Percentiles rank a stretch among this genome's conserved stretches.
Evolutionary conservation across 768 basidiomycete genomes (phyloP).

Genomic region (Stropharia rugosoannulata): DNA sequence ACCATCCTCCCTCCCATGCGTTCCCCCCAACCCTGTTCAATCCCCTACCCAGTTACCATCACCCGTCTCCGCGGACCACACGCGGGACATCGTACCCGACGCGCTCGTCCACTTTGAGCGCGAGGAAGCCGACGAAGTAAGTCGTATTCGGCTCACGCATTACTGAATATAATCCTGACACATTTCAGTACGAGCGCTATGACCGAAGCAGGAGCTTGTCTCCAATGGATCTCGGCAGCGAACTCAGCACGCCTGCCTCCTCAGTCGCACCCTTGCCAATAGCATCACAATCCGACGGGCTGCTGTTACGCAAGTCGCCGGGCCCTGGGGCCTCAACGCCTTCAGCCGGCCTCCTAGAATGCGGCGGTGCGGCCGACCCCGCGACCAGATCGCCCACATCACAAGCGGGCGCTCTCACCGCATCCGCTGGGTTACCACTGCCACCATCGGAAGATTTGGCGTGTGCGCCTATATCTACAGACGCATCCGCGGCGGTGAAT

Average conservation of each 20-base stretch:
- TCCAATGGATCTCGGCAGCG: conserved; percentile 62
- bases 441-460: not conserved
- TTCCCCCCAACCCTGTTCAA: conserved; percentile 1
- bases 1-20: not conserved
- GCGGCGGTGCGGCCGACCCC: not conserved
- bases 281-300: not conserved
- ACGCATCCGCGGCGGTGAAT: too few relatives aligned
- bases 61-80: conserved; percentile 22
- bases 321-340: not conserved
- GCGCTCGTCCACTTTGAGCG: conserved; percentile 11
- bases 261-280: conserved; percentile 11
- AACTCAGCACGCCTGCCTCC: conserved; percentile 30
- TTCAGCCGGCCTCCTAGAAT: not conserved
- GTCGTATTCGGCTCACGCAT: not conserved
- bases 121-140: conserved; percentile 17
- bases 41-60: conserved; percentile 22
- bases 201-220: conserved; percentile 46
- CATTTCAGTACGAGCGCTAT: conserved; percentile 19
- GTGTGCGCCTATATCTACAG: too few relatives aligned
- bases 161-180: not conserved
- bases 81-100: conserved; percentile 16
- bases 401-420: not conserved
- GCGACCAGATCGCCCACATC: not conserved
- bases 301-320: not conserved
- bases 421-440: not conserved